phyloP scores from a whole-genome alignment of 306 rosid species.

The Sphenostylis stenocarpa region DNA sequence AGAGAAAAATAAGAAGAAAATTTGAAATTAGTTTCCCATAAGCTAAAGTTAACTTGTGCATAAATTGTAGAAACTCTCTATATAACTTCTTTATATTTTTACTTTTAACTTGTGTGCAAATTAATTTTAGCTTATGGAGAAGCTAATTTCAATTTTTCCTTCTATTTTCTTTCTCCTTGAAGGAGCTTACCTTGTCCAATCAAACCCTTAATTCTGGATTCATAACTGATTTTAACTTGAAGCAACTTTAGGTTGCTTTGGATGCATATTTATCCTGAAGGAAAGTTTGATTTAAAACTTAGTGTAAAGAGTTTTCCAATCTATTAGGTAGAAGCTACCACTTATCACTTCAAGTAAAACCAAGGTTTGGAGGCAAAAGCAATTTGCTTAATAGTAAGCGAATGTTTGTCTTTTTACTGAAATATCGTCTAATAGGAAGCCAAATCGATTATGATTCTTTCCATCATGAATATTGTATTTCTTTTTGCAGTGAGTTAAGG shows the following conservation, averaged over 20 bases:
- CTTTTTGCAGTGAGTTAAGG: neutral
- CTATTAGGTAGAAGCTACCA: too few species aligned
- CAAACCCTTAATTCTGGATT: neutral
- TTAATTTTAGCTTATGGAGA: too few species aligned
- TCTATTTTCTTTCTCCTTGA: too few species aligned
- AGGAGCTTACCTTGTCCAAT: neutral
- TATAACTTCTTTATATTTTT: too few species aligned
- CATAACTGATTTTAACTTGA: neutral
- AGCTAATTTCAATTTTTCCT: too few species aligned
- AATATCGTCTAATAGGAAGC: neutral
- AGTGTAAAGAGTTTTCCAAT: too few species aligned
- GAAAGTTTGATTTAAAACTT: neutral
- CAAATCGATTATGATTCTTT: neutral
- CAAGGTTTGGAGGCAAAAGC: neutral
- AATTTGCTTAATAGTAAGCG: neutral
- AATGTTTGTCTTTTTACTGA: neutral
- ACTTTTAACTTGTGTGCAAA: too few species aligned
- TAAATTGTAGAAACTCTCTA: too few species aligned
- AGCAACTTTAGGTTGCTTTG: neutral
- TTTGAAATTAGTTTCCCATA: too few species aligned
- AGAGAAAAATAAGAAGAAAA: too few species aligned
- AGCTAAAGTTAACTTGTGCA: too few species aligned
- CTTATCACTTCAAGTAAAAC: neutral
- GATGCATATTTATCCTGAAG: neutral
- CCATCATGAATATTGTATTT: neutral